Evolutionary conservation across 2,329 filamentous ascomycete genomes (phyloP), one percentile per base, ranked within the genome.

Genomic region (Calonectria pauciramosa): DNA sequence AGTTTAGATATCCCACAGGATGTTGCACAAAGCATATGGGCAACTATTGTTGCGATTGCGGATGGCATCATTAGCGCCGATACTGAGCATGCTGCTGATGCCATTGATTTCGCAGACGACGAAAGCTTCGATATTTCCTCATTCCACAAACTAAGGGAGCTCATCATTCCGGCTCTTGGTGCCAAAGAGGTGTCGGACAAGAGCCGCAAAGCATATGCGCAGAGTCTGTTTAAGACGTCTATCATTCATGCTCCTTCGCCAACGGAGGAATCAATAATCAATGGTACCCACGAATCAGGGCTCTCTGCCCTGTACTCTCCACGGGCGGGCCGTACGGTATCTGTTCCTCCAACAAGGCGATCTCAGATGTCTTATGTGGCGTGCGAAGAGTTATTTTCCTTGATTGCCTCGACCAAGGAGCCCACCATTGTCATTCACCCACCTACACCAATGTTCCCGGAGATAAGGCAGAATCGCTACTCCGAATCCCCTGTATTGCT

Each of bases 101-200:
- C 83, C 2, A 83, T 89, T 1, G 84, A 89, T 74, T 88, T 96
- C 44, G 83, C 86, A 4, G 87, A 88, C 11, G 96, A 99, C 80
- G 93, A 99, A 84, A 84, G 88, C 1, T 97, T 97, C 80, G 97
- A 99, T 82, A 94, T 98, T 23, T 81, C 86, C 1, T 93, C 94
- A 0, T 97, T 98, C 82, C 86, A 86, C 36, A 89, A 90, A 64
- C 87, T 99, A 0, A 90, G 93, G 49, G 88, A 91, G 13, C 88
- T 98, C 41, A 92, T 98, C 51, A 93, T 95, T 6, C 93, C 95
- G 0, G 87, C 91, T 2, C 89, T 99, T 0, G 94, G 96, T 2
- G 90, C 92, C 0, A 82, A 90, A 8, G 85, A 87, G 2, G 90
- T 98, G 9, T 88, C 92, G 1, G 93, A 96, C 76, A 87, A 88